phyloP scores from a whole-genome alignment of 2,329 filamentous ascomycete genomes.

The Thelonectria rubi region DNA sequence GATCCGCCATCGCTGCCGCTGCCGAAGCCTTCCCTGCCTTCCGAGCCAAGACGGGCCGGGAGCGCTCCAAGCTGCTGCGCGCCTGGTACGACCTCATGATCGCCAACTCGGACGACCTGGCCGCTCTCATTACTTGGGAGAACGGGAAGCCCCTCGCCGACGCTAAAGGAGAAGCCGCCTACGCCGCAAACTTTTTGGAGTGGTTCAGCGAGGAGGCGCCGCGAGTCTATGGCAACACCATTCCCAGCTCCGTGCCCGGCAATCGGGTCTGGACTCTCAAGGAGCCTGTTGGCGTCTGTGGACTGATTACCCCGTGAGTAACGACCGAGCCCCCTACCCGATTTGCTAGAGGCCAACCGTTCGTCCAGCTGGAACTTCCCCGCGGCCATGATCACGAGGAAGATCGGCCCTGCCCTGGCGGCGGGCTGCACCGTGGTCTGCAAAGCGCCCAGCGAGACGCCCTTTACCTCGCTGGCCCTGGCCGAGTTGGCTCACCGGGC shows the following conservation, averaged over 20 bases:
- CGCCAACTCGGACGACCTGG: conserved; percentile 81
- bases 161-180: conserved; percentile 75
- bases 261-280: conserved; percentile 82
- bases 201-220: conserved; percentile 86
- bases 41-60: conserved; percentile 75
- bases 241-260: conserved; percentile 72
- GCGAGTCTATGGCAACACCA: conserved; percentile 77
- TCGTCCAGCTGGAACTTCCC: conserved; percentile 80
- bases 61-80: conserved; percentile 77
- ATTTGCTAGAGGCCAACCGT: conserved; percentile 2
- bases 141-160: conserved; percentile 87
- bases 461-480: conserved; percentile 87
- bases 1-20: conserved; percentile 85
- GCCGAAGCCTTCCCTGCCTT: conserved; percentile 77
- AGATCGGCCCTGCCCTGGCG: conserved; percentile 79
- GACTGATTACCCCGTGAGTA: conserved; percentile 76
- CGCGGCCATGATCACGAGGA: conserved; percentile 77
- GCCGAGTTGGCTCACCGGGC: conserved; percentile 87
- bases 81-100: conserved; percentile 85
- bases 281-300: conserved; percentile 86
- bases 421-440: conserved; percentile 95
- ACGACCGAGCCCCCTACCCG: not conserved
- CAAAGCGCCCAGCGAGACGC: conserved; percentile 92
- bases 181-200: conserved; percentile 79
- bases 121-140: conserved; percentile 86